Percentiles rank a stretch among this genome's conserved stretches.
phyloP scores from a whole-genome alignment of 768 basidiomycete species.

The Omphalotus guepiniiformis region DNA sequence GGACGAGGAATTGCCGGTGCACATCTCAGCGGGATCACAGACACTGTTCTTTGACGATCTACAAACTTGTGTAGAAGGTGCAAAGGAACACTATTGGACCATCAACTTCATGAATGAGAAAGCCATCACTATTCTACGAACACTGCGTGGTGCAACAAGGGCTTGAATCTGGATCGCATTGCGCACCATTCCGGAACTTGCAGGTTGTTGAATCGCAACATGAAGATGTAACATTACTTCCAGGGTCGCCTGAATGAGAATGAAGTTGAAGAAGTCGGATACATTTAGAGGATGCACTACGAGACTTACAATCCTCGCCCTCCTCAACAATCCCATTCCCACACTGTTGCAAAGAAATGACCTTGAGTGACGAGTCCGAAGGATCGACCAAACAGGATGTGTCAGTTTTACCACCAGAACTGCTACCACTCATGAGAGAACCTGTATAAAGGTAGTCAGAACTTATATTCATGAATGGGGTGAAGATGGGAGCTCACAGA shows the following conservation, averaged over 20 bases:
- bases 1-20: slow-evolving; percentile 66
- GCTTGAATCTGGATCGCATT: slow-evolving; percentile 75
- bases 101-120: not conserved
- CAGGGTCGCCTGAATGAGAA: slow-evolving; percentile 51
- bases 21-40: slow-evolving; percentile 73
- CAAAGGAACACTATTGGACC: slow-evolving; percentile 63
- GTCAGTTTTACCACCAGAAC: slow-evolving; percentile 40
- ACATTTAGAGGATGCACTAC: not conserved
- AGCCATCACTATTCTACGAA: not conserved
- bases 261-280: not conserved
- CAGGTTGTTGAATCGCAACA: slow-evolving; percentile 77
- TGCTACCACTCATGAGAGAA: slow-evolving; percentile 53
- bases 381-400: slow-evolving; percentile 69
- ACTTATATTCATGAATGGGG: not conserved
- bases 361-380: slow-evolving; percentile 31
- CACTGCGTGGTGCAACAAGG: slow-evolving; percentile 63
- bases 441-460: slow-evolving; percentile 33
- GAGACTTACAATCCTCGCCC: slow-evolving; percentile 69
- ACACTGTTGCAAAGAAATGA: slow-evolving; percentile 68
- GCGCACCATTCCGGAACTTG: slow-evolving; percentile 66
- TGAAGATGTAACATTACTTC: slow-evolving; percentile 47
- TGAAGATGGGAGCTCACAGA: slow-evolving; percentile 50
- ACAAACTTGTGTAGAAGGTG: slow-evolving; percentile 65
- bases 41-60: slow-evolving; percentile 56
- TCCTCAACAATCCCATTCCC: slow-evolving; percentile 80